Percentiles rank a stretch among this genome's conserved stretches.
Conservation (phyloP, 140 eudicot species). For the Cichorium intybus region DNA sequence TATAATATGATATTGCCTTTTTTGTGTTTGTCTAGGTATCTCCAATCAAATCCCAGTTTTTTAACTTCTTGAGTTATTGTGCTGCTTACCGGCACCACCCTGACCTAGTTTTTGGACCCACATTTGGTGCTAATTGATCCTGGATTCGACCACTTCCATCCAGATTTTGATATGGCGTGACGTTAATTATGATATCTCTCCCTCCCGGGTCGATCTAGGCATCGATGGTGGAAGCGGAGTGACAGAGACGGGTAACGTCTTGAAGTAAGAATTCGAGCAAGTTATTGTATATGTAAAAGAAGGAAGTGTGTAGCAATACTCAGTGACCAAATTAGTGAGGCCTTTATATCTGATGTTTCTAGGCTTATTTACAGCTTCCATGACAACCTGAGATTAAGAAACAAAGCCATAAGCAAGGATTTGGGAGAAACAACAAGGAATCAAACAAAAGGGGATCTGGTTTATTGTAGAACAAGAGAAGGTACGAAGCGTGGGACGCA, state of each 20-base stretch:
- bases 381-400: slow-evolving; percentile 56
- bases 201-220: too few relatives aligned
- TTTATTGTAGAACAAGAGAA: not conserved
- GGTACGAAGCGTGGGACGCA: not conserved
- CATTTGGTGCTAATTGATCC: slow-evolving; percentile 75
- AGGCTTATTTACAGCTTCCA: slow-evolving; percentile 99
- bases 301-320: slow-evolving; percentile 45
- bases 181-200: slow-evolving; percentile 43
- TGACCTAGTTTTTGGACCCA: too few relatives aligned
- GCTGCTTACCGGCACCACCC: too few relatives aligned
- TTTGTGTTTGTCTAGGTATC: too few relatives aligned
- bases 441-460: not conserved
- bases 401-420: not conserved
- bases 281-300: not conserved
- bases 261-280: too few relatives aligned
- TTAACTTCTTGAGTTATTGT: too few relatives aligned
- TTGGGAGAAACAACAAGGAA: not conserved
- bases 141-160: slow-evolving; percentile 87
- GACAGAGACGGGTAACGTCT: too few relatives aligned
- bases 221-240: too few relatives aligned
- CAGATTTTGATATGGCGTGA: slow-evolving; percentile 66
- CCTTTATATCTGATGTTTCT: slow-evolving; percentile 89
- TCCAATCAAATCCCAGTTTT: too few relatives aligned
- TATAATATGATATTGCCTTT: too few relatives aligned
- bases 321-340: slow-evolving; percentile 92